Evolutionary conservation across 768 basidiomycete genomes (phyloP), one percentile per base, ranked within the genome.

Genomic region (Phylloporus scabripes): DNA sequence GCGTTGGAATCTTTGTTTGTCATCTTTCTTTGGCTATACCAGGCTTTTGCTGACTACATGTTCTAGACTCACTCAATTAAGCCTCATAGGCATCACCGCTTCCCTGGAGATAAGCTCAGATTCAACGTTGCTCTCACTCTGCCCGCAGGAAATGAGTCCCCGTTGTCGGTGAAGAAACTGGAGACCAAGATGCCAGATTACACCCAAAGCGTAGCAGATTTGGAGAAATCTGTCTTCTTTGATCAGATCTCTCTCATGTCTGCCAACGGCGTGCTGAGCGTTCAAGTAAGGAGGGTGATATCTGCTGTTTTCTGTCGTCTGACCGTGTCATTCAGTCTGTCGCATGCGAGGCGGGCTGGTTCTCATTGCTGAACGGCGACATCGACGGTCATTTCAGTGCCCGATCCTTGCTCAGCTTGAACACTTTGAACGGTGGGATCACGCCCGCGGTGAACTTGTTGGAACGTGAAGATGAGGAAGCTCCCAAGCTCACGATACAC

Each of bases 381-480:
- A 78, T 84, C 29, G 55, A 51, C 3, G 81, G 82, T 3, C 52
- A 48, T 15, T 78, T 72, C 60, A 69, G 69, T 23, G 62, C 66
- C 4, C 57, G 64, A 12, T 61, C 68, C 1, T 62, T 62, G 3
- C 63, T 83, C 23, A 41, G 33, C 9, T 51, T 77, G 21, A 23
- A 36, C 15, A 70, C 69, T n/a, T 54, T 68, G 18, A 79, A 81
- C 52, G 67, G 63, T 0, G 58, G 41, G 4, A 74, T 83, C 52
- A 42, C 59, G 4, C 67, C 69, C 0, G 58, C 63, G 28, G 73
- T 79, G 26, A 64, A 60, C 24, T 46, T 81, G 38, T 37, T 59
- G 12, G 71, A 70, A 44, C 53, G 53, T 9, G 51, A 62, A 24
- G 42, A 57, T 49, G 43, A 46, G 7, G 47, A 59, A 18, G 47